Percentiles rank a stretch among this genome's conserved stretches.
These are phyloP conservation scores for Beauveria rudraprayagi DNA, from an alignment of 2,329 filamentous ascomycete genomes.

Conservation along the genomic window DNA sequence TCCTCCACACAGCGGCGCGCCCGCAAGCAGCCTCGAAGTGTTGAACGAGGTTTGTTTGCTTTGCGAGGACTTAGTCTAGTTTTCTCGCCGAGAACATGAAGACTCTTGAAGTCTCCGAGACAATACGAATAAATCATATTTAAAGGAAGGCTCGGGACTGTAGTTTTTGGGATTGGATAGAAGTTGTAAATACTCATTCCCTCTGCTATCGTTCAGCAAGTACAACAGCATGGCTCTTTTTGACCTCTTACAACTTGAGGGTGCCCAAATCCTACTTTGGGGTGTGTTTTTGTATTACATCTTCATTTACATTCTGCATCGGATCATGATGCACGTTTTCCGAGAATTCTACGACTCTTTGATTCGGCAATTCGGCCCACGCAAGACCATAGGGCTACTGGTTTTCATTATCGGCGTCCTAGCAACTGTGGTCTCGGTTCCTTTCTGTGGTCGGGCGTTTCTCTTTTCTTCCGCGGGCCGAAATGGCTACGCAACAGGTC, in stretches of 20 bases:
- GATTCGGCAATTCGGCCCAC: background rate
- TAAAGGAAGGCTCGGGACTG: no score
- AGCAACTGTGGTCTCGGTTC: constrained; percentile 5
- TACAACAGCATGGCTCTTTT: background rate
- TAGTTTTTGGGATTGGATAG: no score
- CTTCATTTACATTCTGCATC: background rate
- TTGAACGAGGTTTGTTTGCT: no score
- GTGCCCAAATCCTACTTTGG: background rate
- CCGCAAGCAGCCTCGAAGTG: no score
- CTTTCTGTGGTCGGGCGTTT: constrained; percentile 10
- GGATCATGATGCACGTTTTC: background rate
- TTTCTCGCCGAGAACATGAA: no score
- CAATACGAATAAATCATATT: no score
- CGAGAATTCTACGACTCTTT: background rate
- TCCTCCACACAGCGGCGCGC: no score
- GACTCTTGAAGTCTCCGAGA: no score
- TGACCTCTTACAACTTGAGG: background rate
- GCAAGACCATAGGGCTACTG: constrained; percentile 6
- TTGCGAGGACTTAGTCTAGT: no score
- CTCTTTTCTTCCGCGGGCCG: background rate
- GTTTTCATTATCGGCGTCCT: constrained; percentile 13
- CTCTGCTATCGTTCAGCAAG: background rate
- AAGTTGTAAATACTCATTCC: background rate
- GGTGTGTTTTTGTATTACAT: background rate
- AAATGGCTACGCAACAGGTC: background rate